Base-by-base conservation (phyloP, 306 rosid species). In the Gleditsia sinensis region DNA sequence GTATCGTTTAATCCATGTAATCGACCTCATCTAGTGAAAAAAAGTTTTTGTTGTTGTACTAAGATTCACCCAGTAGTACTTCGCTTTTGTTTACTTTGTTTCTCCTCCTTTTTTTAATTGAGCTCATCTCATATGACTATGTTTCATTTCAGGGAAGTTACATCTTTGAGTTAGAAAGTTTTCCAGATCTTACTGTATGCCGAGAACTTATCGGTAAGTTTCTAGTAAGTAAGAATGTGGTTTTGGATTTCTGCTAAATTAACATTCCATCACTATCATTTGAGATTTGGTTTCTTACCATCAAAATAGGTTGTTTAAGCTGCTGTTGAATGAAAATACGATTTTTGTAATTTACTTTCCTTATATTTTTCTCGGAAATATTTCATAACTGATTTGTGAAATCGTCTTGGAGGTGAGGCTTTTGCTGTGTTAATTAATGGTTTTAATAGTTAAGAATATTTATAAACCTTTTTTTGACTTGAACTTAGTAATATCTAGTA, bases 131-230 rank as follows among this genome's bases (percentile, higher is more conserved):
- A 60, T 66, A 34, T 39, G 58, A 33, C 56, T 19, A 7, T 71
- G 62, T 80, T 71, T 65, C 84, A 70, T 77, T 75, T 3, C 88
- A 89, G 99, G 99, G 90, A 43, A 88, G 92, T 83, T 87, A 85
- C 86, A 92, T 94, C 70, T 94, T 94, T 51, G 97, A 94, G 87
- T 88, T 92, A 57, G 90, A 87, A 79, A 86, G 76, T 69, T 94
- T 80, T 82, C 17, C 89, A 2, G 97, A 94, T 90, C 95, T 94
- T 63, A 91, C 92, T 72, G 81, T 56, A 30, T 90, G 95, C 80
- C 91, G 99, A 48, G 97, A 94, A 63, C 75, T 90, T 55, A 87
- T 90, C 19, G 96, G 99, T 94, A 80, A 90, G 84, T 77, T 71
- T 53, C 68, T 77, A 5, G 30, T 6, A n/a, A 39, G 20, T 13